These are phyloP conservation scores for Macaranga tanarius DNA, from an alignment of 441 rosid genomes.

Conservation along the genomic window DNA sequence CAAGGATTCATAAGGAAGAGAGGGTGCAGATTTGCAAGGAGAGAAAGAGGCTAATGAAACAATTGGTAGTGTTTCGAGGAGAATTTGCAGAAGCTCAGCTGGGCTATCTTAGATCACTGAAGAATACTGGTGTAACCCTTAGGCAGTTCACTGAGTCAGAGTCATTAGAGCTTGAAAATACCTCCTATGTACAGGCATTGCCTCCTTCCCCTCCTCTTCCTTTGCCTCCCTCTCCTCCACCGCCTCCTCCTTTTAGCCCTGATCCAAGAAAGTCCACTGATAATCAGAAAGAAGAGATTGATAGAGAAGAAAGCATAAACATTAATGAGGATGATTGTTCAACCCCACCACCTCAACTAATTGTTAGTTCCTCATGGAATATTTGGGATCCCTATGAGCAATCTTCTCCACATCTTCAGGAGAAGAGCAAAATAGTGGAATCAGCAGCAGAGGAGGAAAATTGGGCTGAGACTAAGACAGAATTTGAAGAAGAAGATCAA, in stretches of 20 bases:
- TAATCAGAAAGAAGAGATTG: constrained; percentile 29
- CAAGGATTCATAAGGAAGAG: constrained; percentile 80
- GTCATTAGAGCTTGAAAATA: constrained; percentile 63
- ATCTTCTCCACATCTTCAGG: constrained; percentile 25
- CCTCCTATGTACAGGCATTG: constrained; percentile 34
- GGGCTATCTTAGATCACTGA: constrained; percentile 77
- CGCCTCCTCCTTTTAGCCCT: constrained; percentile 79
- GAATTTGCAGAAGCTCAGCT: constrained; percentile 83
- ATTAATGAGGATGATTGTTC: constrained; percentile 33
- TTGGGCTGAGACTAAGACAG: constrained; percentile 71
- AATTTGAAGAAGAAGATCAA: constrained; percentile 63
- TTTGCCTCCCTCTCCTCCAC: constrained; percentile 75
- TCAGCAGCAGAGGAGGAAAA: constrained; percentile 54
- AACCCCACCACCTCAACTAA: constrained; percentile 44
- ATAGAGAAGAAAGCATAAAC: constrained; percentile 42
- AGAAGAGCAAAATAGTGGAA: constrained; percentile 35
- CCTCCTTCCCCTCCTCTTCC: constrained; percentile 56
- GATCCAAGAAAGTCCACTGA: constrained; percentile 40
- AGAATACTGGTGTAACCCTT: constrained; percentile 87
- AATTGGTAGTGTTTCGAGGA: constrained; percentile 57
- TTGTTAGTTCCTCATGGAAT: constrained; percentile 49
- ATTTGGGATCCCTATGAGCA: constrained; percentile 50
- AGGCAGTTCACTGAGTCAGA: constrained; percentile 94
- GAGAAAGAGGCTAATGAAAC: constrained; percentile 85
- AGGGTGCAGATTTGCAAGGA: constrained; percentile 72